phyloP scores from a whole-genome alignment of 768 basidiomycete species.

The Podaxis pistillaris region DNA sequence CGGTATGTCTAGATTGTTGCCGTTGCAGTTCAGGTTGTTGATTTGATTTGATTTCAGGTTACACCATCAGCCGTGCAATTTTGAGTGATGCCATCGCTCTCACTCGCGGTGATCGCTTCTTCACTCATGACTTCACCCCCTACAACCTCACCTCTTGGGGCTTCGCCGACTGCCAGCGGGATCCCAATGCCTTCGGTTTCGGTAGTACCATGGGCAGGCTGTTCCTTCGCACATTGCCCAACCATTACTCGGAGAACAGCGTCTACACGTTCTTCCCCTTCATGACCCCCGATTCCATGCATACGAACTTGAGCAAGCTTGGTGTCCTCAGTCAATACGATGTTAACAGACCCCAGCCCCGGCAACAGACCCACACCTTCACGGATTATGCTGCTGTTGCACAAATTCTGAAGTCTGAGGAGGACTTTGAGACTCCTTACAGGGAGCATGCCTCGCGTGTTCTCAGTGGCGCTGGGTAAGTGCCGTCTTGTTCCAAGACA shows the following conservation, averaged over 20 bases:
- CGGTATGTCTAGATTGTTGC: constrained; percentile 35
- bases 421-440: constrained; percentile 48
- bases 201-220: constrained; percentile 76
- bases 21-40: not conserved
- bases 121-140: constrained; percentile 79
- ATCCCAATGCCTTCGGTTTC: constrained; percentile 68
- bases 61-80: constrained; percentile 83
- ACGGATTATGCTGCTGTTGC: constrained; percentile 49
- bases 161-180: constrained; percentile 78
- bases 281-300: constrained; percentile 75
- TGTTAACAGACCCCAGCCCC: constrained; percentile 43
- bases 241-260: constrained; percentile 66
- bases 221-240: constrained; percentile 70
- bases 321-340: constrained; percentile 55
- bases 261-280: constrained; percentile 88
- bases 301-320: constrained; percentile 53
- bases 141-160: constrained; percentile 84
- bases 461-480: constrained; percentile 59
- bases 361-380: constrained; percentile 29
- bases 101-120: constrained; percentile 82
- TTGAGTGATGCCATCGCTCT: constrained; percentile 85
- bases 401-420: constrained; percentile 46
- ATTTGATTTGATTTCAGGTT: constrained; percentile 39
- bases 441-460: constrained; percentile 49
- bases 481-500: not conserved